A percentile compares a stretch with the other conserved stretches of the same genome.
phyloP scores from a whole-genome alignment of 2,329 filamentous ascomycete species.

The Stemphylium vesicarium region DNA sequence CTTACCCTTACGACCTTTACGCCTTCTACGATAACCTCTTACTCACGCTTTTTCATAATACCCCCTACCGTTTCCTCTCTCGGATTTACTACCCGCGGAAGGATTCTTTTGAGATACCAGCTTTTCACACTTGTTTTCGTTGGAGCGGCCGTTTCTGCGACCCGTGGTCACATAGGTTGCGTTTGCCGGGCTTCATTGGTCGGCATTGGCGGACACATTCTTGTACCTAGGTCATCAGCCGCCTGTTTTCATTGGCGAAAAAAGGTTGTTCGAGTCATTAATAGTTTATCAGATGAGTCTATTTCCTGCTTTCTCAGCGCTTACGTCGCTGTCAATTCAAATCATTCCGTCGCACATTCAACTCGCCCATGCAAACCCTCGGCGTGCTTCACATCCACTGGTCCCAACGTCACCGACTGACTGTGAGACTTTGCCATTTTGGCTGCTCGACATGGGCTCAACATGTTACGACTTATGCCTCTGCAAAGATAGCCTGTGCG shows the following conservation, averaged over 20 bases:
- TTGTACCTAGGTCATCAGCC: conserved; percentile 12
- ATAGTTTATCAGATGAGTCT: conserved; percentile 16
- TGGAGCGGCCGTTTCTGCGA: conserved; percentile 16
- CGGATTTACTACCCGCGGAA: neutral
- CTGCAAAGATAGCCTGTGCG: no score
- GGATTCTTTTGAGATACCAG: conserved; percentile 17
- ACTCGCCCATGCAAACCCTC: no score
- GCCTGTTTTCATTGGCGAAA: conserved; percentile 14
- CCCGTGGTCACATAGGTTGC: conserved; percentile 10
- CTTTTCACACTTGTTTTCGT: conserved; percentile 3
- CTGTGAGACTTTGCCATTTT: no score
- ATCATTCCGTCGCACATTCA: no score
- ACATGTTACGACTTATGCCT: no score
- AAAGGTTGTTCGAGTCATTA: conserved; percentile 5
- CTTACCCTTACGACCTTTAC: conserved; percentile 1
- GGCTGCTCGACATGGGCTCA: no score
- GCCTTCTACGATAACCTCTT: conserved; percentile 1
- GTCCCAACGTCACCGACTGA: no score
- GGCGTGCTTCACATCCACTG: no score
- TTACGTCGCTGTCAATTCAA: conserved; percentile 16
- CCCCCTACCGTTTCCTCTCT: conserved; percentile 11
- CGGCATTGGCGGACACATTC: conserved; percentile 6
- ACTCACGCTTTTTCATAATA: conserved; percentile 17
- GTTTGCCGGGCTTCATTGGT: conserved; percentile 14
- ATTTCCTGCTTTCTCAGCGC: conserved; percentile 12